Evolutionary conservation across 1,284 basidiomycete species (phyloP).

Genomic region (Malassezia yamatoensis): DNA sequence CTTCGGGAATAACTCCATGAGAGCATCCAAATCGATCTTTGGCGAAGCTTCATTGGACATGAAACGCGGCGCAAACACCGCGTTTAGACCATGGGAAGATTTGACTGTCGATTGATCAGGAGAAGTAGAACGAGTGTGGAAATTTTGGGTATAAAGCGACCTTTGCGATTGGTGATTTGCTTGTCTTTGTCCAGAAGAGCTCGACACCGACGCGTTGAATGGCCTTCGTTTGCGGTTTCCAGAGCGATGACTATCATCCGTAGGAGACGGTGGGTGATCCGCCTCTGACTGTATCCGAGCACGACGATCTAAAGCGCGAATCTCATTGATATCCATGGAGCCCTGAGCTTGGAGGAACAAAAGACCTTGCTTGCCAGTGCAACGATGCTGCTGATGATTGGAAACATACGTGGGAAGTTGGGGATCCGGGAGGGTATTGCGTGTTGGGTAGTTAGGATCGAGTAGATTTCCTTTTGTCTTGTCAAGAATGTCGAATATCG

Average conservation of each 20-base stretch:
- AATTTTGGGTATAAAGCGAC: too few species aligned
- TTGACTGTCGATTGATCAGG: too few species aligned
- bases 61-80: neutral
- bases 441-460: constrained; percentile 22
- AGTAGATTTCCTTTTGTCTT: constrained; percentile 43
- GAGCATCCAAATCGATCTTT: neutral
- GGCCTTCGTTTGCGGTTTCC: too few species aligned
- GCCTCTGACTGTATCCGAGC: constrained; percentile 2
- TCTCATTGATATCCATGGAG: constrained; percentile 36
- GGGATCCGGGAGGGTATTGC: neutral
- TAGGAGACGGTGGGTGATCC: too few species aligned
- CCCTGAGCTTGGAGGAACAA: constrained; percentile 44
- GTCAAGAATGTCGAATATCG: constrained; percentile 61
- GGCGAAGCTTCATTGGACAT: too few species aligned
- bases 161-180: too few species aligned
- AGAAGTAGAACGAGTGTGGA: too few species aligned
- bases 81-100: too few species aligned
- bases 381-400: constrained; percentile 34
- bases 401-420: constrained; percentile 20
- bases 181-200: too few species aligned
- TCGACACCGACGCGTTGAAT: too few species aligned
- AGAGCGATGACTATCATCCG: too few species aligned
- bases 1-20: constrained; percentile 3
- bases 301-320: constrained; percentile 35
- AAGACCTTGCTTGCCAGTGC: constrained; percentile 32